Evolutionary conservation across 495 filamentous ascomycete species (phyloP).

Genomic region (Aspergillus funiculosus): DNA sequence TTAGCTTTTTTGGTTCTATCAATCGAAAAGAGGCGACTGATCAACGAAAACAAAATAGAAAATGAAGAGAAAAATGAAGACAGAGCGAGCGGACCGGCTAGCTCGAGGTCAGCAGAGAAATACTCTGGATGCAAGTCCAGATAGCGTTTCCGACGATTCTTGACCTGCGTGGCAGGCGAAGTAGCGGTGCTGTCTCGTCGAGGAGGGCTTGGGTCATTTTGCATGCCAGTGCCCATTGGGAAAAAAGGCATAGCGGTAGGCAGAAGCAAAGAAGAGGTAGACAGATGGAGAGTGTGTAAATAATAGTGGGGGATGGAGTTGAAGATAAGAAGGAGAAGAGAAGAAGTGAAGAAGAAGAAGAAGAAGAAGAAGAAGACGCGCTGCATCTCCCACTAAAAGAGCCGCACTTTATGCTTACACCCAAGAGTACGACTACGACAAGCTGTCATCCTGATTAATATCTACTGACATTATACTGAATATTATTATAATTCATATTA

Average conservation of each 20-base stretch:
- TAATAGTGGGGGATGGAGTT: constrained; percentile 7
- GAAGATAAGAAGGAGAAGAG: constrained; percentile 6
- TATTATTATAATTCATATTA: too few species aligned
- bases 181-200: constrained; percentile 3
- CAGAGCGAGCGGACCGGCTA: constrained; percentile 53
- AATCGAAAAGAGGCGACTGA: too few species aligned
- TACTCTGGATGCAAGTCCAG: constrained; percentile 60
- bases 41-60: not conserved
- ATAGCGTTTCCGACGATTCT: constrained; percentile 61
- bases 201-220: constrained; percentile 10
- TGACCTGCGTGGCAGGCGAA: constrained; percentile 29
- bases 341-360: too few species aligned
- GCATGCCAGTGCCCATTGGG: constrained; percentile 29
- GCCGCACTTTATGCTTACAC: too few species aligned
- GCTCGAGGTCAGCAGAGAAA: constrained; percentile 57
- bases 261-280: too few species aligned
- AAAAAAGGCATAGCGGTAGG: constrained; percentile 42
- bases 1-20: too few species aligned
- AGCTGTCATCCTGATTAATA: too few species aligned
- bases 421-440: too few species aligned
- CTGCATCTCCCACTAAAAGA: too few species aligned
- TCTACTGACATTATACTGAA: too few species aligned
- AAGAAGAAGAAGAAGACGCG: too few species aligned
- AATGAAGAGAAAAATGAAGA: constrained; percentile 16
- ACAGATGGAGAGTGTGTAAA: too few species aligned